Evolutionary conservation across 2,329 filamentous ascomycete genomes (phyloP), one percentile per base, ranked within the genome.

Genomic region (Clonostachys sp.): DNA sequence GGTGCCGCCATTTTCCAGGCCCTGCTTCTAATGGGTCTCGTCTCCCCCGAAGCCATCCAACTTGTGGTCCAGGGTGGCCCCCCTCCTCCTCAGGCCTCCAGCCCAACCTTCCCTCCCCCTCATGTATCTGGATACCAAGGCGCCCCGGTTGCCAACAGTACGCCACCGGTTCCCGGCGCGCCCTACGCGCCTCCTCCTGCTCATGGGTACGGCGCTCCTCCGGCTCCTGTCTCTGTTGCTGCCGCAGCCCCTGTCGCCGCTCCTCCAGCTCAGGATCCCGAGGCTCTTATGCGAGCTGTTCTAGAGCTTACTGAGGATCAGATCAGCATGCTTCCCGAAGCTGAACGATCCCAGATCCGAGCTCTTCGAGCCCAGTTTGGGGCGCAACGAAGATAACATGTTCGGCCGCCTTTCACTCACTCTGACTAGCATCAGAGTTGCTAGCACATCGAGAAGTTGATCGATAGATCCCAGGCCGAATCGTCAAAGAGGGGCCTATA

Each of bases 1-100:
- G 84, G 89, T 5, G 97, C 95, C 60, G 94, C 94, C 49, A 87
- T 97, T 55, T 97, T 97, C 71, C 92, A 97, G 68, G 88, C 91
- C 20, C 79, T 97, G 10, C 81, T 97, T 3, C 81, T 96, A 36
- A 94, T 97, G 81, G 90, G 91, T 42, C 83, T 97, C 10, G 90
- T 97, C 48, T 92, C 94, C 49, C 87, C 89, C 13, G 84, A 85
- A 57, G 84, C 91, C 4, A 84, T 97, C 47, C 81, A 86, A 52
- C 85, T 87, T 5, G 89, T 97, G 33, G 78, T 96, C 46, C 88
- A 95, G 60, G 69, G 74, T 5, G 53, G 74, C 70, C 63, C 71
- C 64, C 53, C 70, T 33, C 66, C 64, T 12, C 62, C 68, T 5
- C 56, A 64, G 1, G 50, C 64, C 5, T 51, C 51, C 53, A 49